phyloP scores from a whole-genome alignment of 768 basidiomycete species.

The Chalciporus pseudorubinellus region DNA sequence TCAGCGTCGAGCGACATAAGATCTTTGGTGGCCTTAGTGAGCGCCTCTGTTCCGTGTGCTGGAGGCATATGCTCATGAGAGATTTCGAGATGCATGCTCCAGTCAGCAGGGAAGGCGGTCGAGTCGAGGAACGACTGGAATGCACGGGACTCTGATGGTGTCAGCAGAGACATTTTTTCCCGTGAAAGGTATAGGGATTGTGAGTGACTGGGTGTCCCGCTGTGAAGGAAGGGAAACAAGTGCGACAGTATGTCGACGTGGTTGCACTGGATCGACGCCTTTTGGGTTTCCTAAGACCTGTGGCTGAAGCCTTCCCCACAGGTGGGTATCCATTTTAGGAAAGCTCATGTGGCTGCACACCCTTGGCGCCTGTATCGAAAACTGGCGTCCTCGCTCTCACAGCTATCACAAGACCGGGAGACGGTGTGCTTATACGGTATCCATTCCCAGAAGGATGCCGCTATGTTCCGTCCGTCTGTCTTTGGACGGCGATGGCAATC shows the following conservation, averaged over 20 bases:
- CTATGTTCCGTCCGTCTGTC: not conserved
- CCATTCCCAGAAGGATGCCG: not conserved
- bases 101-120: constrained; percentile 43
- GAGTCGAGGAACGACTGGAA: constrained; percentile 69
- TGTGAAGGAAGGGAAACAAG: not conserved
- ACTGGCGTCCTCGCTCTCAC: not conserved
- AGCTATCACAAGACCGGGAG: not conserved
- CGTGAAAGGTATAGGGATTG: not conserved
- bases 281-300: constrained; percentile 21
- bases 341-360: constrained; percentile 14
- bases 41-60: constrained; percentile 56
- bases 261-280: constrained; percentile 15
- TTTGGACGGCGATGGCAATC: not conserved
- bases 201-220: not conserved
- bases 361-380: no score
- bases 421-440: not conserved
- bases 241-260: constrained; percentile 2
- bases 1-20: constrained; percentile 68
- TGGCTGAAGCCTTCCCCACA: constrained; percentile 31
- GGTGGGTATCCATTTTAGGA: constrained; percentile 22
- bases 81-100: constrained; percentile 39
- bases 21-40: constrained; percentile 79
- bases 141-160: constrained; percentile 61
- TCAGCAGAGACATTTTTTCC: constrained; percentile 57
- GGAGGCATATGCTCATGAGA: constrained; percentile 48